Percentiles rank a stretch among this genome's conserved stretches.
phyloP scores from a whole-genome alignment of 306 rosid species.

The Gynostemma pentaphyllum region DNA sequence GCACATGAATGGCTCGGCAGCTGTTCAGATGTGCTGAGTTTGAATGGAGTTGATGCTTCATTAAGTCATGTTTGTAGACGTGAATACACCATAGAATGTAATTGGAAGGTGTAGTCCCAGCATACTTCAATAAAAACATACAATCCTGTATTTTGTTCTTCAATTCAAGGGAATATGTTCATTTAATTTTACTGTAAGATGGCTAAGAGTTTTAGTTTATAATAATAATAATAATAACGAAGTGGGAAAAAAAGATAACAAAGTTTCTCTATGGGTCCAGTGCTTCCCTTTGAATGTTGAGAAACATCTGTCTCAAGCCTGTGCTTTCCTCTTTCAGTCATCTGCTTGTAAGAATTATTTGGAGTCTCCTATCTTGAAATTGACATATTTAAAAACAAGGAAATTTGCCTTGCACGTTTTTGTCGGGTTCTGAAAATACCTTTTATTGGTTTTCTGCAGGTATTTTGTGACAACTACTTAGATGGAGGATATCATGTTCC shows the following conservation, averaged over 20 bases:
- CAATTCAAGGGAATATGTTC: neutral
- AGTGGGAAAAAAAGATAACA: neutral
- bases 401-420: neutral
- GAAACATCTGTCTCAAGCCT: neutral
- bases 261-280: neutral
- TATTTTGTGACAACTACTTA: constrained; percentile 89
- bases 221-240: neutral
- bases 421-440: neutral
- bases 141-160: neutral
- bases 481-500: constrained; percentile 98
- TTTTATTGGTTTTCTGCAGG: constrained; percentile 30
- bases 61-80: constrained; percentile 61
- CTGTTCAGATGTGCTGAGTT: constrained; percentile 44
- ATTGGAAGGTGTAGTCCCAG: constrained; percentile 66
- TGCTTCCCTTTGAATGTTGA: neutral
- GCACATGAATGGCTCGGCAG: constrained; percentile 78
- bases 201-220: neutral
- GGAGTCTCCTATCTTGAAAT: neutral
- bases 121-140: neutral
- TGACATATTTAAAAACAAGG: neutral
- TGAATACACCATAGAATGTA: constrained; percentile 72
- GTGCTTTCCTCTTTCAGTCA: no score
- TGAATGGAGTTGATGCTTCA: constrained; percentile 55
- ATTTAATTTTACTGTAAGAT: neutral
- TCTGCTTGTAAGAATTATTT: neutral